A percentile compares a stretch with the other conserved stretches of the same genome.
These are phyloP conservation scores for Edaphochlamys debaryana DNA, from an alignment of 139 green algal species.

Conservation along the genomic window DNA sequence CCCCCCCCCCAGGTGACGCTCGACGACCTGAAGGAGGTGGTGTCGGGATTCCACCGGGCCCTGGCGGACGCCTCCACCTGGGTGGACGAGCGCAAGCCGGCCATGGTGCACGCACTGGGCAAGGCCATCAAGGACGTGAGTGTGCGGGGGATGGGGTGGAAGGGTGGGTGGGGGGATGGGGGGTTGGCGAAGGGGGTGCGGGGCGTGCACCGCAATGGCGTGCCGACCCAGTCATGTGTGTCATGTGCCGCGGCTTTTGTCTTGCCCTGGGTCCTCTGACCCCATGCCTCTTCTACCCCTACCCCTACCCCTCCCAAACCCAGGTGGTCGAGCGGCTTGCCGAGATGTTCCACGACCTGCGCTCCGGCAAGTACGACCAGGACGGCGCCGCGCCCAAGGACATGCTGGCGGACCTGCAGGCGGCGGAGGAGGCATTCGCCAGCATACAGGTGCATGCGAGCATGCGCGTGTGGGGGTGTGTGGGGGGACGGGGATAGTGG, in stretches of 20 bases:
- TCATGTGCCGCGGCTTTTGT: neutral
- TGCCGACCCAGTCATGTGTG: neutral
- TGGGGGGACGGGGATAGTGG: too few relatives aligned
- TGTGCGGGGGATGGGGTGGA: constrained; percentile 22
- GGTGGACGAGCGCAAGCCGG: constrained; percentile 52
- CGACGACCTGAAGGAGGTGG: constrained; percentile 58
- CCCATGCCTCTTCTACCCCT: too few relatives aligned
- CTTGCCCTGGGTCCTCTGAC: neutral
- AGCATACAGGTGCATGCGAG: too few relatives aligned
- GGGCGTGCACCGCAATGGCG: too few relatives aligned
- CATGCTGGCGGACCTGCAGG: constrained; percentile 33
- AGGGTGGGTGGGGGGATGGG: neutral
- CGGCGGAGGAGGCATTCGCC: constrained; percentile 12
- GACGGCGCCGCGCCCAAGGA: neutral
- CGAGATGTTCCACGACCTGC: constrained; percentile 48
- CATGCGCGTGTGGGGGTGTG: too few relatives aligned
- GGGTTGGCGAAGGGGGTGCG: too few relatives aligned
- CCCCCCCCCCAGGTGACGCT: constrained; percentile 27
- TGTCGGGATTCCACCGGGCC: constrained; percentile 43
- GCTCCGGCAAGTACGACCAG: constrained; percentile 57
- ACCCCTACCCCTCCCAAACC: too few relatives aligned
- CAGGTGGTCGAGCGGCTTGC: too few relatives aligned
- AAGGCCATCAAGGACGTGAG: constrained; percentile 30
- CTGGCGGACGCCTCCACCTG: constrained; percentile 49
- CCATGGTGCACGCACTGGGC: constrained; percentile 41